phyloP scores from a whole-genome alignment of 768 basidiomycete genomes.

The Termitomyces sp. region DNA sequence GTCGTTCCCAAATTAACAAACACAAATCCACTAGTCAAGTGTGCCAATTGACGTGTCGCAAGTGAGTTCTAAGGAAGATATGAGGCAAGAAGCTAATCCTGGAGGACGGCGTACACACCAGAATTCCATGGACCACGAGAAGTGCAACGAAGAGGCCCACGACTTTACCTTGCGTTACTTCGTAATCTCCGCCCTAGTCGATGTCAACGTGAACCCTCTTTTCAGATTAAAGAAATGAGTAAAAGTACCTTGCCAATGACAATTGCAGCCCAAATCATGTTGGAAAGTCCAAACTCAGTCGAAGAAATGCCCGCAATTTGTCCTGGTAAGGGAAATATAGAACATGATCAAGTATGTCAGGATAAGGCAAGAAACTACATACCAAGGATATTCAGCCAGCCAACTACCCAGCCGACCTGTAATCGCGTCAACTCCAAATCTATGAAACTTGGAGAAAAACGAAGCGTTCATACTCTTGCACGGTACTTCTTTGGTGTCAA shows the following conservation, averaged over 20 bases:
- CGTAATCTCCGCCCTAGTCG: constrained; percentile 49
- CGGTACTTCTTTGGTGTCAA: constrained; percentile 62
- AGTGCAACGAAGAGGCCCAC: constrained; percentile 78
- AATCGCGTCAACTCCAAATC: not conserved
- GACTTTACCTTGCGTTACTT: constrained; percentile 64
- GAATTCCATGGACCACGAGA: constrained; percentile 71
- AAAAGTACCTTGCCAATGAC: constrained; percentile 46
- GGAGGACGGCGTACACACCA: constrained; percentile 35
- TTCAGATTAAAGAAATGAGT: not conserved
- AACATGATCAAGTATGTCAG: not conserved
- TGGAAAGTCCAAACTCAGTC: constrained; percentile 78
- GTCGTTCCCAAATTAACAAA: constrained; percentile 87
- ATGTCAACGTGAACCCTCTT: not conserved
- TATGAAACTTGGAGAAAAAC: not conserved
- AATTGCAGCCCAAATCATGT: constrained; percentile 80
- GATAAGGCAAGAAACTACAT: constrained; percentile 6
- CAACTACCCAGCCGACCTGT: constrained; percentile 74
- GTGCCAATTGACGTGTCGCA: constrained; percentile 71
- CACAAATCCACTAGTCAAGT: constrained; percentile 72
- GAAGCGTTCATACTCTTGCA: constrained; percentile 41
- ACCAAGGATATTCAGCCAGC: constrained; percentile 83
- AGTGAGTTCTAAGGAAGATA: constrained; percentile 52
- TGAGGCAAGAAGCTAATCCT: not conserved
- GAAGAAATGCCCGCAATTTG: constrained; percentile 85
- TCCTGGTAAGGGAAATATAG: constrained; percentile 30